phyloP scores from a whole-genome alignment of 1,284 basidiomycete species.

The Pseudozyma thailandica region DNA sequence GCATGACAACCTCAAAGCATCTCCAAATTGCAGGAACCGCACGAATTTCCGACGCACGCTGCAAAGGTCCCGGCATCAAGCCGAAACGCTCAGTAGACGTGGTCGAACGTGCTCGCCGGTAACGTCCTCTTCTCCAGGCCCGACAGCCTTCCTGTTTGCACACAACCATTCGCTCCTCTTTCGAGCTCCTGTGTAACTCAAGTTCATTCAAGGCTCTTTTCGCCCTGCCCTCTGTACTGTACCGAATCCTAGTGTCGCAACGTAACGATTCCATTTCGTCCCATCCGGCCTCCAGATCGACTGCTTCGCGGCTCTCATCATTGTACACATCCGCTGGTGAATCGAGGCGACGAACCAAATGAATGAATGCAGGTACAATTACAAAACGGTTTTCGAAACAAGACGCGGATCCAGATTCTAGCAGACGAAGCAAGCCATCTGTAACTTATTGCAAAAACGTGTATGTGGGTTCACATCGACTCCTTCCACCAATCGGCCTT shows the following conservation, averaged over 20 bases:
- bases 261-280: conserved; percentile 14
- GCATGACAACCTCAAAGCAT: conserved; percentile 18
- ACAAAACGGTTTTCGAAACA: conserved; percentile 11
- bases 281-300: too few species aligned
- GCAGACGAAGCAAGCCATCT: too few species aligned
- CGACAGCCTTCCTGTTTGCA: too few species aligned
- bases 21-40: background rate
- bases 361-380: conserved; percentile 30
- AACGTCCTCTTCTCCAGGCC: too few species aligned
- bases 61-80: background rate
- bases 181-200: too few species aligned
- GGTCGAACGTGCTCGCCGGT: too few species aligned
- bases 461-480: conserved; percentile 18
- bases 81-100: background rate
- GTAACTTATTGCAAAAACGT: too few species aligned
- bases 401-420: too few species aligned
- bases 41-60: background rate
- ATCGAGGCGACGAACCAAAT: too few species aligned
- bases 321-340: too few species aligned
- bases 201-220: background rate
- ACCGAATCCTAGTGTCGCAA: conserved; percentile 6
- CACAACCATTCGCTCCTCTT: too few species aligned
- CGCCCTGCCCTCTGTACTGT: conserved; percentile 20
- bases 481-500: conserved; percentile 54
- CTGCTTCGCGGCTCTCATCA: too few species aligned